These are phyloP conservation scores for Tetradesmus lagerheimii DNA, from an alignment of 139 green algal genomes.

Conservation along the genomic window DNA sequence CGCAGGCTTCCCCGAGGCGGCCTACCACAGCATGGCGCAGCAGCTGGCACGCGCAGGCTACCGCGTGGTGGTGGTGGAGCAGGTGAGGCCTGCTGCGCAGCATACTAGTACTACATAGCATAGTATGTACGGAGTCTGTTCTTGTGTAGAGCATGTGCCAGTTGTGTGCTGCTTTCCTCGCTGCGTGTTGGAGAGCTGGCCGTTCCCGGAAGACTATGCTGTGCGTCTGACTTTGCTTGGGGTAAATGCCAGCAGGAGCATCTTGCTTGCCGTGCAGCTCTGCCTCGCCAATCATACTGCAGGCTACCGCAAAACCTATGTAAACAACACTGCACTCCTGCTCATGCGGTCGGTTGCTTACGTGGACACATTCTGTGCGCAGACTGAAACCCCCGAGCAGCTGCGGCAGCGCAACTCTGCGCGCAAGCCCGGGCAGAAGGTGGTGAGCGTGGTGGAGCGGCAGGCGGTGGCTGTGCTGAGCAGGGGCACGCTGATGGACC, in stretches of 20 bases:
- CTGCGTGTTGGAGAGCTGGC: too few relatives aligned
- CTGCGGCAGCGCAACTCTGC: slow-evolving; percentile 87
- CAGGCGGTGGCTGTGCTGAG: slow-evolving; percentile 92
- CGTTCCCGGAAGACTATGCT: too few relatives aligned
- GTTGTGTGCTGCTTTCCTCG: background rate
- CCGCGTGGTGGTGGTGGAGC: slow-evolving; percentile 96
- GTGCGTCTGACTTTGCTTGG: too few relatives aligned
- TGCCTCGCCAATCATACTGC: too few relatives aligned
- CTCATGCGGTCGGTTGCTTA: too few relatives aligned
- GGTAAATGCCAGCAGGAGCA: too few relatives aligned
- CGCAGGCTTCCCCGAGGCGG: slow-evolving; percentile 89
- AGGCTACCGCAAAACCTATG: too few relatives aligned
- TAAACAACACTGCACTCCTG: too few relatives aligned
- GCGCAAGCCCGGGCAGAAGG: slow-evolving; percentile 72
- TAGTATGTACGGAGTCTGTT: too few relatives aligned
- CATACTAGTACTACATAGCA: background rate
- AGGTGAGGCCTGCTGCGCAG: slow-evolving; percentile 64
- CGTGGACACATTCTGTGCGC: background rate
- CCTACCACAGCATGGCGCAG: slow-evolving; percentile 89
- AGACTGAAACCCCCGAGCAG: slow-evolving; percentile 95
- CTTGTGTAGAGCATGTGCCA: background rate
- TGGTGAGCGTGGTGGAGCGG: slow-evolving; percentile 82
- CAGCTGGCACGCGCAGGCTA: slow-evolving; percentile 86
- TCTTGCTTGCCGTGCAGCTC: too few relatives aligned
- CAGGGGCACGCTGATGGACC: slow-evolving; percentile 90